Evolutionary conservation across 2,329 filamentous ascomycete species (phyloP).

Genomic region (Penicillium vulpinum): DNA sequence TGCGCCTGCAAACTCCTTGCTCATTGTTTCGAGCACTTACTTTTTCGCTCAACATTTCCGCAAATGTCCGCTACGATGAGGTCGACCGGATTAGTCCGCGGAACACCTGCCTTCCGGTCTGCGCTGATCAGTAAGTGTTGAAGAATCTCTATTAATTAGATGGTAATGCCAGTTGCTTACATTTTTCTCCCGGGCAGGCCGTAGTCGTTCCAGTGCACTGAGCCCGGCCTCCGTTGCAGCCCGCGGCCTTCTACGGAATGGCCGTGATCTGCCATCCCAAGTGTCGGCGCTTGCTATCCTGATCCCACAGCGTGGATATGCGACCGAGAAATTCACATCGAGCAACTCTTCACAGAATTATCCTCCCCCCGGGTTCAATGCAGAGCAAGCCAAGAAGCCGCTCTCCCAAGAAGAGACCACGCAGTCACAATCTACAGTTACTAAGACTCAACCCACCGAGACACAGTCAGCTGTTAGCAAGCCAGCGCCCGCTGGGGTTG

Average conservation of each 20-base stretch:
- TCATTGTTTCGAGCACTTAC: slow-evolving; percentile 26
- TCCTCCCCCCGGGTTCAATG: slow-evolving; percentile 86
- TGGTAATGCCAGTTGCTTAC: background rate
- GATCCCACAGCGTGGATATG: slow-evolving; percentile 53
- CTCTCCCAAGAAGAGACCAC: slow-evolving; percentile 57
- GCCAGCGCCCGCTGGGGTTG: slow-evolving; percentile 60
- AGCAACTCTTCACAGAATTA: slow-evolving; percentile 51
- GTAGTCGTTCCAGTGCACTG: slow-evolving; percentile 33
- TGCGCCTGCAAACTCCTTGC: slow-evolving; percentile 16
- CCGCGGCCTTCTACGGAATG: slow-evolving; percentile 35
- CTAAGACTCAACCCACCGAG: slow-evolving; percentile 7
- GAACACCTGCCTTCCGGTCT: slow-evolving; percentile 33
- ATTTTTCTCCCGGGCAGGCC: slow-evolving; percentile 25
- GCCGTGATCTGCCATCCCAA: slow-evolving; percentile 48
- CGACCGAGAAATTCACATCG: slow-evolving; percentile 59
- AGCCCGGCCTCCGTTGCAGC: slow-evolving; percentile 30
- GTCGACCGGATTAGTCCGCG: slow-evolving; percentile 41
- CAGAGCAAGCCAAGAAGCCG: slow-evolving; percentile 86
- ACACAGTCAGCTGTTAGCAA: slow-evolving; percentile 44
- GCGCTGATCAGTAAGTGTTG: slow-evolving; percentile 29
- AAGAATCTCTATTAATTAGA: background rate
- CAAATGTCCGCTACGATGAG: slow-evolving; percentile 43
- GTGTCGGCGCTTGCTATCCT: slow-evolving; percentile 60
- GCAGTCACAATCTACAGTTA: slow-evolving; percentile 21
- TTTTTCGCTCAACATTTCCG: slow-evolving; percentile 30